Evolutionary conservation across 75 land plant species (phyloP), one percentile per base, ranked within the genome.

Genomic region (Picea glauca): DNA sequence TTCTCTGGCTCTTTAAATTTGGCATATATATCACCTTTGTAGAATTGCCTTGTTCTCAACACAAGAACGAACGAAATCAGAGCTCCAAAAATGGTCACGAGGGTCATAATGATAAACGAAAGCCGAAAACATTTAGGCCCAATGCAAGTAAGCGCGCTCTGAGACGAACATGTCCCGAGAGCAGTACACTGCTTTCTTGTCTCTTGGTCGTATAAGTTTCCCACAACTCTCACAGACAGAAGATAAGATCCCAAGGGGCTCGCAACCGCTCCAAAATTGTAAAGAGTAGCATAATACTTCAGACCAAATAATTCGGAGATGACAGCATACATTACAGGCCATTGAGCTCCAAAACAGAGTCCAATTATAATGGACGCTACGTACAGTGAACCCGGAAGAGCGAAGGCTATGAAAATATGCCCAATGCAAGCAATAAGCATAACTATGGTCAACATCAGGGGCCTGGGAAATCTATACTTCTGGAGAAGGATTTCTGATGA

Each of bases 231-330:
- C 87, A 57, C 84, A 80, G 74, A 87, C 88, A 85, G 87, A 85
- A 93, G 86, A 81, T 72, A 83, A 83, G 60, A 93, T 82, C 26
- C 95, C 95, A 76, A 87, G 85, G 18, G 91, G 14, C 79, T 93
- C 88, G 0, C 91, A 89, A 8, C 88, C 83, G 54, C 86, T 86
- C 58, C 93, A 82, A 78, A 79, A 87, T 58, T 87, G 35, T 3
- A 90, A 46, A 59, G 93, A 79, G 89, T 81, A 80, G 57, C 84
- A 85, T 0, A 89, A 88, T 43, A 93, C 94, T 62, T 85, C 87
- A 80, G 85, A 76, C 79, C 93, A 67, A 91, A 91, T 13, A 91
- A 62, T 80, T 91, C 93, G 0, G 93, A 91, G 21, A 91, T 89
- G 58, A 89, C 83, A 17, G 87, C 84, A 75, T 81, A 88, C n/a